phyloP scores from a whole-genome alignment of 139 green algal species.

The Astrephomene gubernaculifera region DNA sequence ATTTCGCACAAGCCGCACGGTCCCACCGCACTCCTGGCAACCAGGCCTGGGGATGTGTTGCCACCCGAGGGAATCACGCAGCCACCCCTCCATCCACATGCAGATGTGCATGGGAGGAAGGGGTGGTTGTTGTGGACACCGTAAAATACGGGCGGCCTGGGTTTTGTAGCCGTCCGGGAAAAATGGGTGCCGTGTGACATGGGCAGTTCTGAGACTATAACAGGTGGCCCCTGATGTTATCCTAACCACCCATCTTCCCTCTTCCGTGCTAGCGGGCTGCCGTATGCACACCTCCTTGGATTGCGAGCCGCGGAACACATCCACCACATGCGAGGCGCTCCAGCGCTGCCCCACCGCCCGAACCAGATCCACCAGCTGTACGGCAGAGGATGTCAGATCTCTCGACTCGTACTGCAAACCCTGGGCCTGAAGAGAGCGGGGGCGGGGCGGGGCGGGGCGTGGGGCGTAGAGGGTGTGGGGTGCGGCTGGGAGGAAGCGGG shows the following conservation, averaged over 20 bases:
- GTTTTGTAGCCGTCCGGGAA: conserved; percentile 9
- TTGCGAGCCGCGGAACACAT: conserved; percentile 49
- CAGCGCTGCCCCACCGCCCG: conserved; percentile 29
- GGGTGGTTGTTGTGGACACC: conserved; percentile 14
- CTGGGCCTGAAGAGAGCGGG: neutral
- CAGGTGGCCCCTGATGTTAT: no score
- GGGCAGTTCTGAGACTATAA: no score
- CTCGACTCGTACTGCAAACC: conserved; percentile 32
- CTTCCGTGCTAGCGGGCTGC: neutral
- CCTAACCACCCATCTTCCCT: no score
- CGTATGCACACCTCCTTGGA: conserved; percentile 31
- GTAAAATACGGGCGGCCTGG: conserved; percentile 40
- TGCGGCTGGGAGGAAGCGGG: no score
- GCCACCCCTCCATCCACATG: neutral
- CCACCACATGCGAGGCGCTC: conserved; percentile 23
- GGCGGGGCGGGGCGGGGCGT: no score
- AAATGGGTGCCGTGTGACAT: conserved; percentile 17
- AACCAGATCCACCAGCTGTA: conserved; percentile 63
- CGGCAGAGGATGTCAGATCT: conserved; percentile 66
- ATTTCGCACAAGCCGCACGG: no score
- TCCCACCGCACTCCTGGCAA: neutral
- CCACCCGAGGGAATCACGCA: neutral
- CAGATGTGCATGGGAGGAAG: neutral
- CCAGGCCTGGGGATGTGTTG: neutral
- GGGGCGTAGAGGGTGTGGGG: no score